Base-by-base conservation (phyloP, 148 eudicot genomes). In the Amaranthus cruentus region DNA sequence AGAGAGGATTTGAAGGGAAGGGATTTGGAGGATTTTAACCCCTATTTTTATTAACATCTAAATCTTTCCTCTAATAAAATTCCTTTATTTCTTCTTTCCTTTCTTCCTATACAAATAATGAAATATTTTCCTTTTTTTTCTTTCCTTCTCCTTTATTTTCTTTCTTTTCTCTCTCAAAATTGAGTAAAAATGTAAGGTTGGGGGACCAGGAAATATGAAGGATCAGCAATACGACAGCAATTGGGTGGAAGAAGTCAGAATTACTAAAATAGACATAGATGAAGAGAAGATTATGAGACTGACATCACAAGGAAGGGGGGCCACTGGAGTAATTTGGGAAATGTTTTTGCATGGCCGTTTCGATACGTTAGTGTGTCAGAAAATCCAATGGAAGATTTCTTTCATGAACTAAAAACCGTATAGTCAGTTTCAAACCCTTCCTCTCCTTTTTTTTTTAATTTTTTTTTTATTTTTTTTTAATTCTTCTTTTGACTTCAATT, bases 381-480 rank as follows among this genome's bases (percentile, higher is more conserved):
- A 87, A 86, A 91, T 91, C 97, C 93, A 91, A 84, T 54, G 85
- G 82, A 87, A 87, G 91, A 91, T 66, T 66, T 66, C 12, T 66
- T 66, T 4, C 48, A 87, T 77, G 62, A 72, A 79, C 68, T 57
- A 51, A 53, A 28, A 74, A 64, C 44, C 64, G 86, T 77, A 12
- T 70, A 77, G 84, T 81, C 85, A 76, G 79, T 79, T 81, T 76
- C 76, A 75, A 13, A 54, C 70, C 52, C 48, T 9, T 21, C 6
- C 15, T 62, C 66, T 11, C 6, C 13, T 7, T 7, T 3, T 4
- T 5, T 7, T 43, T 44, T 43, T 10, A 4, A 1, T 62, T 61
- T 21, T 67, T 48, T 52, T 38, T 42, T 21, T 18, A 44, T 6
- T 47, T 11, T 43, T 21, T 5, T 44, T 12, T 51, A 71, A 3